Percentiles rank a stretch among this genome's conserved stretches.
Conservation (phyloP, 257 asterid genomes). For the Pogostemon cablin region DNA sequence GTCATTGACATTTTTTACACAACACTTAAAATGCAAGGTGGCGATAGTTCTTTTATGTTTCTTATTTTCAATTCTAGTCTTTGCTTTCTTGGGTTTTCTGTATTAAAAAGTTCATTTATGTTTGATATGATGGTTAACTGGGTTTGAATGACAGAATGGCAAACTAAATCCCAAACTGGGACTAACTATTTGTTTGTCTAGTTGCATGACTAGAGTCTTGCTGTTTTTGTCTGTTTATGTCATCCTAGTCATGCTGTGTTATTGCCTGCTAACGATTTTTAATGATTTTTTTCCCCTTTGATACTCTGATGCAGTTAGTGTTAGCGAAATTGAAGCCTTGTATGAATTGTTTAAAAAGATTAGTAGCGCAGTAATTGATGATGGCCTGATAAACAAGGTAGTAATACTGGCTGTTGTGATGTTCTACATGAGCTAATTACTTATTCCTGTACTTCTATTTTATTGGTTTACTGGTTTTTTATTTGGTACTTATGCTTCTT, state of each 20-base stretch:
- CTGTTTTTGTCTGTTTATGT: slow-evolving; percentile 13
- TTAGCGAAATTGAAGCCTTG: slow-evolving; percentile 86
- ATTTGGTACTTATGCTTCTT: slow-evolving; percentile 29
- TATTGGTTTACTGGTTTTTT: slow-evolving; percentile 32
- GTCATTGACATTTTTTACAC: not conserved
- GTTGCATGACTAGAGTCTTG: slow-evolving; percentile 26
- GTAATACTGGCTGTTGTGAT: slow-evolving; percentile 28
- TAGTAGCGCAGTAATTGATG: slow-evolving; percentile 84
- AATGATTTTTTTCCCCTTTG: slow-evolving; percentile 16
- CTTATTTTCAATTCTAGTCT: not conserved
- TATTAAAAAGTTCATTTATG: not conserved
- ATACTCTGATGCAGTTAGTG: slow-evolving; percentile 65
- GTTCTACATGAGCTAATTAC: slow-evolving; percentile 22
- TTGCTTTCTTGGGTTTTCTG: slow-evolving; percentile 21
- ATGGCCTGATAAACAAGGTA: slow-evolving; percentile 91
- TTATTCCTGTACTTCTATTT: slow-evolving; percentile 5
- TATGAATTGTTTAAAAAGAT: slow-evolving; percentile 82
- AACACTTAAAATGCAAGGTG: not conserved
- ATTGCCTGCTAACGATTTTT: slow-evolving; percentile 24
- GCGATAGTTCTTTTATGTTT: not conserved
- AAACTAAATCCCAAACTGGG: not conserved
- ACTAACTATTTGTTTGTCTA: slow-evolving; percentile 4
- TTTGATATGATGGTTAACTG: slow-evolving; percentile 6
- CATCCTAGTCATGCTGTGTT: slow-evolving; percentile 20
- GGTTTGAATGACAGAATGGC: slow-evolving; percentile 18